Evolutionary conservation across 208 protist species (phyloP), one percentile per base, ranked within the genome.

Genomic region (Trypanosoma lewisi): DNA sequence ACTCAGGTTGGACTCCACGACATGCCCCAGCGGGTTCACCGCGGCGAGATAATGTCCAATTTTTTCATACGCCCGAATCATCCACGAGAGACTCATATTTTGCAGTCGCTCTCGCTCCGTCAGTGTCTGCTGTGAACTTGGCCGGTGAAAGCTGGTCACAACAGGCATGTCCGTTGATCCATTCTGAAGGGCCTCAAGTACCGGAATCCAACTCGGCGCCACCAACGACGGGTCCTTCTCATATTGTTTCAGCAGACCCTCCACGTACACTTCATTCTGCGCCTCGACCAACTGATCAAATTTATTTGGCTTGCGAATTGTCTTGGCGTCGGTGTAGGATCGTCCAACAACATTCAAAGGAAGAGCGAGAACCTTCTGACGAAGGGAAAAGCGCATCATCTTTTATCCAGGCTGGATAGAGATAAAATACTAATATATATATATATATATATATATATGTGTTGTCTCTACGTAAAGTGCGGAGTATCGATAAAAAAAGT

Each of bases 51-150:
- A 66, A 70, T 98, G 92, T 47, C 92, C 93, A 48, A 77, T 82
- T 19, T 77, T 75, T 69, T 96, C 91, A 75, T 90, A 98, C 52
- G 85, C 78, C 36, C 86, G 75, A 53, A 96, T 83, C 78, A 98
- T 91, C 82, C 85, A 96, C 12, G 85, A 79, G 1, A 97, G 78
- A 27, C 86, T 84, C 82, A 97, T 91, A 70, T 93, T 94, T 75
- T 96, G 78, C 53, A 90, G 65, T 8, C 87, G 79, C 58, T 93
- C 80, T 67, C 87, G 83, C 62, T 93, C 88, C 5, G 79, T 86
- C 42, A 87, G 68, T 11, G 77, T 77, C 50, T 67, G 76, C 31
- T 63, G 52, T 51, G 85, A 77, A 36, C 77, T 83, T 7, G 88
- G 87, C 14, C 86, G 77, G 63, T 82, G 83, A 70, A 94, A 96